phyloP scores from a whole-genome alignment of 1,284 basidiomycete genomes.

The Farysia itapuensis region DNA sequence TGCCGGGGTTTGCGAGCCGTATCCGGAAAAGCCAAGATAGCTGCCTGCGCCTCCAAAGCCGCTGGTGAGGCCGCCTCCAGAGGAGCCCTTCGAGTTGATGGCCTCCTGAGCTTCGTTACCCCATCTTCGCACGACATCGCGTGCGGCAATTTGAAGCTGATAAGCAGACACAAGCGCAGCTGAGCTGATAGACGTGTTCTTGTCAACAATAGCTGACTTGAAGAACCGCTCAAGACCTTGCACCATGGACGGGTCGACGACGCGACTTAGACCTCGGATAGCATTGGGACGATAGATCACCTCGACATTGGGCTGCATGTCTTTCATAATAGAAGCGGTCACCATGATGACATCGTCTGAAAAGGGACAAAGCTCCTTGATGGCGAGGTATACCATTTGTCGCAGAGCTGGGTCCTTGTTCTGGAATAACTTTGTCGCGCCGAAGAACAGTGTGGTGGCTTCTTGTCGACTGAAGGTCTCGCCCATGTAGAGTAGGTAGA shows the following conservation, averaged over 20 bases:
- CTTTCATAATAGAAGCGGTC: conserved; percentile 99
- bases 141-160: conserved; percentile 89
- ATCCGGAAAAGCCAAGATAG: conserved; percentile 51
- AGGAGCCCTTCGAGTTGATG: conserved; percentile 66
- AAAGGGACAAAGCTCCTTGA: conserved; percentile 94
- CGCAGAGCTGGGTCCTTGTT: conserved; percentile 96
- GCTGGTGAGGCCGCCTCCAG: conserved; percentile 24
- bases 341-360: conserved; percentile 99
- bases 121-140: conserved; percentile 85
- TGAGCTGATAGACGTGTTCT: conserved; percentile 90
- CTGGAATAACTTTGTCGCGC: conserved; percentile 97
- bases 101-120: conserved; percentile 98
- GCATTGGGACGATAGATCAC: conserved; percentile 98
- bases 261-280: conserved; percentile 90
- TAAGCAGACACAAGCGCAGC: conserved; percentile 96
- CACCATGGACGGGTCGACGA: conserved; percentile 96
- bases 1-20: conserved; percentile 30
- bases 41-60: conserved; percentile 64
- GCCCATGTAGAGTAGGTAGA: conserved; percentile 93
- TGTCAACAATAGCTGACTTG: conserved; percentile 98
- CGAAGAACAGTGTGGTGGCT: conserved; percentile 97
- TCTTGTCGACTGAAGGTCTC: conserved; percentile 94
- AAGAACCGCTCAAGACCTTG: conserved; percentile 99
- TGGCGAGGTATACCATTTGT: conserved; percentile 97
- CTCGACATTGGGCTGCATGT: conserved; percentile 98